Evolutionary conservation across 495 filamentous ascomycete genomes (phyloP).

Genomic region (Sporormia fimetaria): DNA sequence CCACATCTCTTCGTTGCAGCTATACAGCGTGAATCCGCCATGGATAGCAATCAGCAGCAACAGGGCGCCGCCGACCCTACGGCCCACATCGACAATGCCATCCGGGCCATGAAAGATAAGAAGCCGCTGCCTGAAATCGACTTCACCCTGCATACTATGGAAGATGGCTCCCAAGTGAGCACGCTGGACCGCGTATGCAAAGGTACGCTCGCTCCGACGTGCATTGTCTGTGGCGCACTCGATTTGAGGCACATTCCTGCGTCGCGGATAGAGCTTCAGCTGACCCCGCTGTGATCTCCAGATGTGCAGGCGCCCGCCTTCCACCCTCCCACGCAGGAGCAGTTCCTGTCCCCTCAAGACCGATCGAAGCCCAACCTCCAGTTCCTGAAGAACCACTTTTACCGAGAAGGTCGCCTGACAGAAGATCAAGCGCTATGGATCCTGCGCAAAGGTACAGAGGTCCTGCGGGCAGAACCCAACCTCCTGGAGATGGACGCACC

Average conservation of each 20-base stretch:
- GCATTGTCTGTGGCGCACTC: neutral
- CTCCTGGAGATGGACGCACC: constrained; percentile 98
- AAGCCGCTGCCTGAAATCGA: constrained; percentile 93
- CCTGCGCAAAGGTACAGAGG: constrained; percentile 68
- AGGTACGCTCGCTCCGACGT: constrained; percentile 47
- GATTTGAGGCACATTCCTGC: neutral
- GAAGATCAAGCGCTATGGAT: constrained; percentile 97
- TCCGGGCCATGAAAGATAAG: constrained; percentile 79
- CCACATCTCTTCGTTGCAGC: constrained; percentile 7
- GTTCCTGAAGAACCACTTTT: constrained; percentile 96
- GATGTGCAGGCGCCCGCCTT: constrained; percentile 96
- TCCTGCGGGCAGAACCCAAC: constrained; percentile 81
- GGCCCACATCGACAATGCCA: constrained; percentile 35
- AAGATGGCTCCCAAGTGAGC: constrained; percentile 89
- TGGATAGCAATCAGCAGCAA: constrained; percentile 14
- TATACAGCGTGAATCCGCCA: constrained; percentile 7
- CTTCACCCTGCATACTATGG: constrained; percentile 95
- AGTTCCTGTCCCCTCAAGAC: constrained; percentile 66
- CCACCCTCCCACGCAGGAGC: constrained; percentile 74
- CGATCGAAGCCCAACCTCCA: constrained; percentile 79
- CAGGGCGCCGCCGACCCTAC: constrained; percentile 26
- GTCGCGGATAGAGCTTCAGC: constrained; percentile 7
- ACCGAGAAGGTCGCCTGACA: constrained; percentile 89
- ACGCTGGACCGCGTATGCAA: constrained; percentile 93
- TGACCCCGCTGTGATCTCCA: constrained; percentile 33